phyloP scores from a whole-genome alignment of 768 basidiomycete species.

The Sporobolomyces roseus region DNA sequence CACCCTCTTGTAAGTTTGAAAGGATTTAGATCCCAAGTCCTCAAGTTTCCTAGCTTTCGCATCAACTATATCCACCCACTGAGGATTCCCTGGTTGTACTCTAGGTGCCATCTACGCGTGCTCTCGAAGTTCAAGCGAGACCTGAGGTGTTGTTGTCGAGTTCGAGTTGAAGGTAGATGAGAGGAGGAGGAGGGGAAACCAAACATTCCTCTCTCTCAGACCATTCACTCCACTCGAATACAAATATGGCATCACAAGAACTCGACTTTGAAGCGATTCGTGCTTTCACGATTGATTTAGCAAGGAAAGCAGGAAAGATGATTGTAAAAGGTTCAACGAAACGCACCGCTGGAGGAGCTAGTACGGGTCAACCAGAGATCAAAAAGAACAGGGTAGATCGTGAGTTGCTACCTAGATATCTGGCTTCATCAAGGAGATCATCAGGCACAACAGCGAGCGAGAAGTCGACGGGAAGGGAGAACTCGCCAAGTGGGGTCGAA shows the following conservation, averaged over 20 bases:
- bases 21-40: constrained; percentile 14
- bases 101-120: constrained; percentile 38
- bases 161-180: background rate
- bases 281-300: constrained; percentile 65
- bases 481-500: too few relatives aligned
- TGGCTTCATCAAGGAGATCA: too few relatives aligned
- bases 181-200: background rate
- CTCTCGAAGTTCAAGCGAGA: too few relatives aligned
- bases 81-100: constrained; percentile 28
- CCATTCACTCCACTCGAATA: background rate
- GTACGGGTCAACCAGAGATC: constrained; percentile 58
- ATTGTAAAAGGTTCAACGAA: constrained; percentile 56
- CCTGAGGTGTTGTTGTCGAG: background rate
- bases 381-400: constrained; percentile 89
- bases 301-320: constrained; percentile 67
- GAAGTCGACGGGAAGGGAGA: too few relatives aligned
- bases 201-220: background rate
- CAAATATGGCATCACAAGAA: background rate
- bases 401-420: constrained; percentile 13
- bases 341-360: constrained; percentile 50
- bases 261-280: constrained; percentile 62
- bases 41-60: constrained; percentile 9
- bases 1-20: constrained; percentile 26
- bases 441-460: too few relatives aligned
- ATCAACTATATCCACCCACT: constrained; percentile 37